Evolutionary conservation across 371 early-diverging fungal genomes (phyloP), one percentile per base, ranked within the genome.

Genomic region (Umbelopsis sp.): DNA sequence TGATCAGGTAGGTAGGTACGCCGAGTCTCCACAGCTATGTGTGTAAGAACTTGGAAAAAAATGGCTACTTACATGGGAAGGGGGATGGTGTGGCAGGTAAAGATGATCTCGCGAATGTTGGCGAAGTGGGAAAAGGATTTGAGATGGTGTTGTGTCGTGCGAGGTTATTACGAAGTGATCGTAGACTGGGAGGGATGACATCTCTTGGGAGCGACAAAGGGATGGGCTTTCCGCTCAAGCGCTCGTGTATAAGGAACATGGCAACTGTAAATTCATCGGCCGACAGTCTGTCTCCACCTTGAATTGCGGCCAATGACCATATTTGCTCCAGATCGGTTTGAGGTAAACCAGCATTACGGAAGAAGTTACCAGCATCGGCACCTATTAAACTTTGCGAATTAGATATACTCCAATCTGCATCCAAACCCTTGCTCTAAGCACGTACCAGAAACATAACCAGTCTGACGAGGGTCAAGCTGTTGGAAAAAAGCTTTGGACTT

Each of bases 281-380:
- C 44, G 62, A 73, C 62, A 85, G 71, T 70, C 75, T 76, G 1
- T 86, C 89, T 48, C 77, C 69, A 25, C 74, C 79, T 20, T 71
- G 68, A 32, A 76, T 76, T 71, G 86, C 86, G 9, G 90, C 83
- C 68, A 88, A 74, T 70, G 89, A 89, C 91, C 94, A 94, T 63
- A 94, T 89, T 44, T 80, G 82, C 22, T 93, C 93, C 63, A 94
- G 74, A 25, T 81, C 87, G 0, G 78, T 63, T 38, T 89, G 89
- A 3, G 90, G 84, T 64, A 94, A 75, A 32, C 89, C 87, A 1
- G 94, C 93, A 67, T 91, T 90, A 66, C 87, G 80, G 64, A 94
- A 94, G 69, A 92, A 92, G 18, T 85, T 84, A 8, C 88, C 87
- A 2, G 93, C 92, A 50, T 90, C 92, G 10, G 86, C 87, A 25